Evolutionary conservation across 2,329 filamentous ascomycete genomes (phyloP), one percentile per base, ranked within the genome.

Genomic region (Aspergillaceae sp.): DNA sequence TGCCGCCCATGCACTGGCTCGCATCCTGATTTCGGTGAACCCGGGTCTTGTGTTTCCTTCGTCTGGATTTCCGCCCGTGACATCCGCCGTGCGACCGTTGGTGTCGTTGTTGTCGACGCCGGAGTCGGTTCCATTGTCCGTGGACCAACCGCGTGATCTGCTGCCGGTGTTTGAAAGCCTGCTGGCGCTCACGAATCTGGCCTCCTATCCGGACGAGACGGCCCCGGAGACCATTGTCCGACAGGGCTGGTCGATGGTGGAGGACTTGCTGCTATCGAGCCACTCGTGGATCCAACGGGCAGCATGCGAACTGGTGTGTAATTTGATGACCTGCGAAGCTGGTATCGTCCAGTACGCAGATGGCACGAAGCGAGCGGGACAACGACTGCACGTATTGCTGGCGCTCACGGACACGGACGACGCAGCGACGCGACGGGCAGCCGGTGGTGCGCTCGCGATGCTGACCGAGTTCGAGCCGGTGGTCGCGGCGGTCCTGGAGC

Each of bases 181-280:
- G 6, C 84, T 97, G 64, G 91, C 92, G 0, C 78, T 98, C 33
- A 97, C 92, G 0, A 98, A 98, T 57, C 78, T 98, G 5, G 92
- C 91, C 0, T 94, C 87, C 0, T 62, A 67, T 41, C 62, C 71
- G 11, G 65, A 73, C 50, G 58, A 58, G 44, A 58, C 64, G 29
- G 61, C 68, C 9, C 79, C 83, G 8, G 84, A 90, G 44, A 73
- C 77, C 10, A 90, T 95, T 42, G 80, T 95, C 33, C 80, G 85
- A 7, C 72, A 78, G 3, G 80, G 84, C 1, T 94, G 87, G 79
- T 64, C 80, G 1, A 79, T 80, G 19, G 76, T 95, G 38, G 92
- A 97, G 64, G 88, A 96, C 54, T 78, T 90, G 11, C 73, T 97
- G 1, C 77, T 97, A 1, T 84, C 82, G 9, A 78, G 79, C 40